phyloP scores from a whole-genome alignment of 768 basidiomycete species.

The Mycena rebaudengoi region DNA sequence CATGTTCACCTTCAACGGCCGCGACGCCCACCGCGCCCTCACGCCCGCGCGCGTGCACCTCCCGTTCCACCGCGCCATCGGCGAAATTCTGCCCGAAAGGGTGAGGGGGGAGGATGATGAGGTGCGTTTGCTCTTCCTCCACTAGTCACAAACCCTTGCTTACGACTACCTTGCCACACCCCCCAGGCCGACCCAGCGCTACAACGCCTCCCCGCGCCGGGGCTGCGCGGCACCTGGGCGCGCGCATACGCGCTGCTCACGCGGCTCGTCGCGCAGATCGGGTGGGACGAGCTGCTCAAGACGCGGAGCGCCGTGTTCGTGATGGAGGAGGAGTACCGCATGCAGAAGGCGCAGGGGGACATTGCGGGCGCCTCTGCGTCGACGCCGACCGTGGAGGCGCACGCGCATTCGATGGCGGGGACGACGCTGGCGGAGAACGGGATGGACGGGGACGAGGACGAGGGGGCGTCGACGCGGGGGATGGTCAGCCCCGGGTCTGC shows the following conservation, averaged over 20 bases:
- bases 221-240: slow-evolving; percentile 94
- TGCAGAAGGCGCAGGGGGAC: slow-evolving; percentile 89
- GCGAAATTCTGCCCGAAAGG: slow-evolving; percentile 89
- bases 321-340: slow-evolving; percentile 99
- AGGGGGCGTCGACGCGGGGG: slow-evolving; percentile 76
- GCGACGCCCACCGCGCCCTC: slow-evolving; percentile 89
- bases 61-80: slow-evolving; percentile 85
- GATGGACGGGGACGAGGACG: slow-evolving; percentile 57
- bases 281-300: slow-evolving; percentile 98
- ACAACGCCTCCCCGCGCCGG: slow-evolving; percentile 93
- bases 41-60: slow-evolving; percentile 83
- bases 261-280: slow-evolving; percentile 90
- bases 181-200: slow-evolving; percentile 91
- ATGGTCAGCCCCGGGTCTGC: slow-evolving; percentile 49
- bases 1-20: slow-evolving; percentile 99
- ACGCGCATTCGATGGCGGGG: slow-evolving; percentile 30
- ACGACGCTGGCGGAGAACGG: slow-evolving; percentile 37
- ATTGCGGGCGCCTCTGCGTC: too few relatives aligned
- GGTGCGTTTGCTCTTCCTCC: slow-evolving; percentile 44
- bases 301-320: slow-evolving; percentile 95
- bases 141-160: background rate
- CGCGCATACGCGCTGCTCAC: slow-evolving; percentile 92
- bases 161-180: background rate
- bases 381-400: too few relatives aligned
- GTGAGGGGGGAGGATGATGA: slow-evolving; percentile 87